These are phyloP conservation scores for Torrubiellomyces zombiae DNA, from an alignment of 2,329 filamentous ascomycete species.

Conservation along the genomic window DNA sequence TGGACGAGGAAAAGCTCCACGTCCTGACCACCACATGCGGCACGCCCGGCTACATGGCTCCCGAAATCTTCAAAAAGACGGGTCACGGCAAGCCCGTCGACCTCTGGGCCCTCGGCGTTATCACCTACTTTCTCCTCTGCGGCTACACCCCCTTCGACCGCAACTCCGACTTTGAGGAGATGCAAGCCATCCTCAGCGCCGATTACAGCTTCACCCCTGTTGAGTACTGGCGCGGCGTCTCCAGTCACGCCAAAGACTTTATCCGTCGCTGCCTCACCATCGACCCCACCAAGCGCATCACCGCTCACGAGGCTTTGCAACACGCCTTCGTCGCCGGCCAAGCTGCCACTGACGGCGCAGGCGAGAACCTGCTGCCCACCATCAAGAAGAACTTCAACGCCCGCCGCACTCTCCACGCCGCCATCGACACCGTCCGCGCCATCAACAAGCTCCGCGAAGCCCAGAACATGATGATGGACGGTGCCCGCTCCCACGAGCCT, in stretches of 20 bases:
- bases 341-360: constrained; percentile 27
- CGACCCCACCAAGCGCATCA: constrained; percentile 75
- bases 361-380: constrained; percentile 47
- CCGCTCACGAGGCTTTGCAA: constrained; percentile 61
- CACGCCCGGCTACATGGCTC: constrained; percentile 97
- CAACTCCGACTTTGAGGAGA: constrained; percentile 94
- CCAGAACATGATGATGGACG: constrained; percentile 45
- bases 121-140: constrained; percentile 95
- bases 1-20: constrained; percentile 98
- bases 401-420: constrained; percentile 49
- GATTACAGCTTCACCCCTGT: constrained; percentile 90
- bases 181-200: constrained; percentile 94
- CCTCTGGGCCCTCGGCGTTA: constrained; percentile 95
- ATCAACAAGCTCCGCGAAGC: constrained; percentile 56
- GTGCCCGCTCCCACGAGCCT: constrained; percentile 35
- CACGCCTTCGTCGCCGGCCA: constrained; percentile 47
- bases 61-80: constrained; percentile 97
- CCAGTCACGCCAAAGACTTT: constrained; percentile 72
- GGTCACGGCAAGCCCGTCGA: constrained; percentile 97
- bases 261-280: constrained; percentile 84
- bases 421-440: constrained; percentile 53
- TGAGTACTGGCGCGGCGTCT: constrained; percentile 95
- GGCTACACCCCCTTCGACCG: constrained; percentile 97
- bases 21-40: constrained; percentile 95
- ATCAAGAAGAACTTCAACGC: constrained; percentile 65